These are phyloP conservation scores for Metschnikowia lachancei DNA, from an alignment of 805 yeast species.

Conservation along the genomic window DNA sequence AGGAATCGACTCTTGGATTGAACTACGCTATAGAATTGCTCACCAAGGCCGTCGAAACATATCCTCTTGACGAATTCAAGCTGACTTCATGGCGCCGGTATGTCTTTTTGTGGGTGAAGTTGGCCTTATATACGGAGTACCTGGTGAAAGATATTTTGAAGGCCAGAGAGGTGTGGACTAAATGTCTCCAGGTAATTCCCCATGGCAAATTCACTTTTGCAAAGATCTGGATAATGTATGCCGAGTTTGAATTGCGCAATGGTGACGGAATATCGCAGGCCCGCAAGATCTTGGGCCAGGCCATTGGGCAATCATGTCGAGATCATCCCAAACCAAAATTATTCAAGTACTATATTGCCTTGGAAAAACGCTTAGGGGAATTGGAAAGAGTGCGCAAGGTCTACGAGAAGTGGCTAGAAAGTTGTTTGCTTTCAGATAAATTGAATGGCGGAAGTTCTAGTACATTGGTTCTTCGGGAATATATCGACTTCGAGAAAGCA, in stretches of 20 bases:
- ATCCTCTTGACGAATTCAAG: constrained; percentile 36
- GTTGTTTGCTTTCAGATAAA: constrained; percentile 16
- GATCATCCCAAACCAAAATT: constrained; percentile 55
- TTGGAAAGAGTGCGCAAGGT: constrained; percentile 76
- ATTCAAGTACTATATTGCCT: constrained; percentile 59
- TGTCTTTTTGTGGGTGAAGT: constrained; percentile 67
- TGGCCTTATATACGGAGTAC: constrained; percentile 61
- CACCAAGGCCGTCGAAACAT: constrained; percentile 42
- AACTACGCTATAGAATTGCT: constrained; percentile 35
- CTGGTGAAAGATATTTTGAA: constrained; percentile 37
- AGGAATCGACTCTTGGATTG: constrained; percentile 36
- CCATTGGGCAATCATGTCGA: constrained; percentile 52
- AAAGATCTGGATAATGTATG: constrained; percentile 68
- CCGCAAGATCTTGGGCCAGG: constrained; percentile 66
- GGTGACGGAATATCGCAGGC: constrained; percentile 44
- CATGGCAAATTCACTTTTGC: constrained; percentile 62
- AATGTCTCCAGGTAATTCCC: constrained; percentile 51
- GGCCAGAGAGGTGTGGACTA: constrained; percentile 52
- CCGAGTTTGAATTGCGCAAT: constrained; percentile 72
- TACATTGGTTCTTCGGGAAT: constrained; percentile 52
- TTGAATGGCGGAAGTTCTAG: constrained; percentile 2
- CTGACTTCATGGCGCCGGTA: constrained; percentile 62
- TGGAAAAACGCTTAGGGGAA: constrained; percentile 70
- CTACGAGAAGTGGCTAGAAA: constrained; percentile 63
- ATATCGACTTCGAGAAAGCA: constrained; percentile 63